A percentile compares a stretch with the other conserved stretches of the same genome.
These are phyloP conservation scores for Aspergillus biplanus DNA, from an alignment of 495 filamentous ascomycete species.

Conservation along the genomic window DNA sequence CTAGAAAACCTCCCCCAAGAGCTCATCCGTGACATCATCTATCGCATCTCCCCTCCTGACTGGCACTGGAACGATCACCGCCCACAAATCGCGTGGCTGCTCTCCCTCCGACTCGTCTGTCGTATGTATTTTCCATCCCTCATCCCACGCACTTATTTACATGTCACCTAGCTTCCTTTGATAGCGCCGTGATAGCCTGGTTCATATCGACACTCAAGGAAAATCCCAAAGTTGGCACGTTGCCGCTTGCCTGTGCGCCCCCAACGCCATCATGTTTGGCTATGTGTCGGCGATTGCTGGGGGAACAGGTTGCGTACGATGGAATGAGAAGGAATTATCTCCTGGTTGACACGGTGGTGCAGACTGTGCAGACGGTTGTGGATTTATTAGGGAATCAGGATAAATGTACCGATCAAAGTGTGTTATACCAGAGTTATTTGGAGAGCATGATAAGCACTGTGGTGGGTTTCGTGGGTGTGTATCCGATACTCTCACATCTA, in stretches of 20 bases:
- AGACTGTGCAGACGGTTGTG: not conserved
- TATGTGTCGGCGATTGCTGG: not conserved
- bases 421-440: not conserved
- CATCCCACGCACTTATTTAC: not conserved
- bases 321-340: not conserved
- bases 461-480: not conserved
- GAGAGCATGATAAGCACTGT: not conserved
- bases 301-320: not conserved
- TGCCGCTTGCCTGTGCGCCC: not conserved
- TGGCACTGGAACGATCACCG: not conserved
- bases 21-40: not conserved
- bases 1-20: not conserved
- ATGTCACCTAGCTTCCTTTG: not conserved
- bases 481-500: not conserved
- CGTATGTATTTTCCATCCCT: not conserved
- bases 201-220: not conserved
- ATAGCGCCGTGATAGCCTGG: not conserved
- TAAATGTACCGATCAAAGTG: not conserved
- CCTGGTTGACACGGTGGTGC: not conserved
- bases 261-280: not conserved
- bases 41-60: not conserved
- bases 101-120: not conserved
- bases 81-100: not conserved
- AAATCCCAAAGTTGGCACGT: not conserved
- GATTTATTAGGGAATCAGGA: not conserved